A percentile compares a stretch with the other conserved stretches of the same genome.
phyloP scores from a whole-genome alignment of 345 rosid genomes.

The Melastoma malabathricum region DNA sequence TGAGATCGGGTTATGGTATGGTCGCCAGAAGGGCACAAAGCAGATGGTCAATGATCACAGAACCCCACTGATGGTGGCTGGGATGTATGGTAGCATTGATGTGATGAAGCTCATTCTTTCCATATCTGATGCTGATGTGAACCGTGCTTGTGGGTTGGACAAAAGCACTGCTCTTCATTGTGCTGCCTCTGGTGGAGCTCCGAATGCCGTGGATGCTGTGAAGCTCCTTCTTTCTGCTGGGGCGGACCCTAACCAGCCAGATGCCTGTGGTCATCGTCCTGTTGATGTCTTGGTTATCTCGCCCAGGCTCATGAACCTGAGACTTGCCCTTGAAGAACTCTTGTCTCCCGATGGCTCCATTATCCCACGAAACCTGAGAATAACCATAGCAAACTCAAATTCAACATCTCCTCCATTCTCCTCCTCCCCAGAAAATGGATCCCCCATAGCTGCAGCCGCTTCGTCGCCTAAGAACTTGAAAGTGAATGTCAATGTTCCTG shows the following conservation, averaged over 20 bases:
- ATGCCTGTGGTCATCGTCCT: slow-evolving; percentile 54
- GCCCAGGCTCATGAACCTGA: slow-evolving; percentile 52
- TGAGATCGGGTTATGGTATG: slow-evolving; percentile 82
- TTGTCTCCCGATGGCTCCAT: slow-evolving; percentile 45
- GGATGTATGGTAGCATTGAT: slow-evolving; percentile 73
- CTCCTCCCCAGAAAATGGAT: slow-evolving; percentile 47
- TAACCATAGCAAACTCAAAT: slow-evolving; percentile 23
- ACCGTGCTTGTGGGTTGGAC: slow-evolving; percentile 50
- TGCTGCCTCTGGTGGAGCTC: slow-evolving; percentile 87
- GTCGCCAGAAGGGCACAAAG: slow-evolving; percentile 73
- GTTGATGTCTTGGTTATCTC: slow-evolving; percentile 73
- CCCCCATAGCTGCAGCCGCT: slow-evolving; percentile 24
- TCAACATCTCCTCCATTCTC: slow-evolving; percentile 47
- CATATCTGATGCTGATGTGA: slow-evolving; percentile 60
- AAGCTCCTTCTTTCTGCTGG: slow-evolving; percentile 73
- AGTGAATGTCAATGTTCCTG: slow-evolving; percentile 14
- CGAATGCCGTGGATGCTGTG: slow-evolving; percentile 62
- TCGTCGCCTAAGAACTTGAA: slow-evolving; percentile 36
- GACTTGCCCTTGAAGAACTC: slow-evolving; percentile 52
- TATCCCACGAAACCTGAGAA: slow-evolving; percentile 28
- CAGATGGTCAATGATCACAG: slow-evolving; percentile 70
- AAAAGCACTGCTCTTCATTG: slow-evolving; percentile 84
- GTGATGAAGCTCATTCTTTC: slow-evolving; percentile 61
- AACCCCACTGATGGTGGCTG: slow-evolving; percentile 91
- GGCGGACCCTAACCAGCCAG: slow-evolving; percentile 50